These are phyloP conservation scores for Hymenoscyphus fraxineus DNA, from an alignment of 2,329 filamentous ascomycete genomes.

Conservation along the genomic window DNA sequence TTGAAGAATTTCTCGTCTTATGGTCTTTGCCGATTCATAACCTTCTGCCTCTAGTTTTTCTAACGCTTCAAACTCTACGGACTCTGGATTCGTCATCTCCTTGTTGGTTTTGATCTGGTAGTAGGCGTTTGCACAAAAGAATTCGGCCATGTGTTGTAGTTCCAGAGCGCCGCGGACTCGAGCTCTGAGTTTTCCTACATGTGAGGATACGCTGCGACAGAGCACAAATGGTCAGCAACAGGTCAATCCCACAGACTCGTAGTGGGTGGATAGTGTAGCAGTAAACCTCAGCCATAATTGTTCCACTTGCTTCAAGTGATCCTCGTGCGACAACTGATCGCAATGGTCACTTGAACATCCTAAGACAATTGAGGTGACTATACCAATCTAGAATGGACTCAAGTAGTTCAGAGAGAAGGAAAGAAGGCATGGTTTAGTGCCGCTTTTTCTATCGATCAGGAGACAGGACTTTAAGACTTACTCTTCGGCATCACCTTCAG, in stretches of 20 bases:
- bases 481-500: constrained; percentile 30
- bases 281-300: no score
- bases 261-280: no score
- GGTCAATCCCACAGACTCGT: not conserved
- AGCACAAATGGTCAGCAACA: not conserved
- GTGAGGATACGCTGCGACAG: constrained; percentile 29
- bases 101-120: constrained; percentile 77
- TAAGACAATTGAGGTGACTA: no score
- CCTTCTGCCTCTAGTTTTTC: constrained; percentile 67
- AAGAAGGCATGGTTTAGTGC: no score
- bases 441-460: no score
- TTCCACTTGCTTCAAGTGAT: no score
- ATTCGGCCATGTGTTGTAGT: constrained; percentile 74
- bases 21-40: constrained; percentile 73
- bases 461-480: constrained; percentile 20
- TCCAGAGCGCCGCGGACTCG: constrained; percentile 71
- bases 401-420: no score
- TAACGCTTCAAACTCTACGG: constrained; percentile 60
- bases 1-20: constrained; percentile 75
- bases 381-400: no score
- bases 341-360: no score
- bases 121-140: constrained; percentile 79
- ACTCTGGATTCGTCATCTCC: constrained; percentile 60
- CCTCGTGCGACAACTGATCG: no score
- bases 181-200: constrained; percentile 57